Percentiles rank a stretch among this genome's conserved stretches.
Conservation (phyloP, 768 basidiomycete species). For the Basidioascus undulatus region DNA sequence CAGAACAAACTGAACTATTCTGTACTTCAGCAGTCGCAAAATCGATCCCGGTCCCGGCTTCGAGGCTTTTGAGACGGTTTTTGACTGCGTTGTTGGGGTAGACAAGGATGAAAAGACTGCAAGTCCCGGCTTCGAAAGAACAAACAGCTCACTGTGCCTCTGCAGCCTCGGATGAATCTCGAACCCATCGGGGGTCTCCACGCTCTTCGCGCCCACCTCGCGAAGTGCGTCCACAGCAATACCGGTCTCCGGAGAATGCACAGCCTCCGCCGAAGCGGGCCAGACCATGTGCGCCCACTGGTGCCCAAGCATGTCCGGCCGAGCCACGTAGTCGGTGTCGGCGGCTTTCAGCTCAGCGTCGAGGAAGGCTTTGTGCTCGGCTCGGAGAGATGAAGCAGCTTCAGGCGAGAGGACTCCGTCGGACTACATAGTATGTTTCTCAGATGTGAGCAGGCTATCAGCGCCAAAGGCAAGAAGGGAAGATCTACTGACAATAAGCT, state of each 20-base stretch:
- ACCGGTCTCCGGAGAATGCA: conserved; percentile 40
- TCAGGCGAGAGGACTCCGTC: conserved; percentile 31
- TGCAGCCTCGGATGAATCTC: conserved; percentile 58
- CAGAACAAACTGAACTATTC: background rate
- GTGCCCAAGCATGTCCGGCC: conserved; percentile 31
- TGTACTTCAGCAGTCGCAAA: conserved; percentile 72
- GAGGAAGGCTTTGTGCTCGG: conserved; percentile 35
- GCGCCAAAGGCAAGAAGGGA: too few relatives aligned
- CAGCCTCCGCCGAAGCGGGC: conserved; percentile 34
- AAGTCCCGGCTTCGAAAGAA: too few relatives aligned
- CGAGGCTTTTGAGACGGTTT: conserved; percentile 42
- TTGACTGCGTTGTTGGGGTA: too few relatives aligned
- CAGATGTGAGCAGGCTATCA: too few relatives aligned
- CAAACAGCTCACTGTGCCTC: too few relatives aligned
- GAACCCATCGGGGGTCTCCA: conserved; percentile 32
- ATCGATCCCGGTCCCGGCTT: conserved; percentile 47
- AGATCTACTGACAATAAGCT: conserved; percentile 34
- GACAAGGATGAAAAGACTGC: too few relatives aligned
- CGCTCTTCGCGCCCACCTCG: conserved; percentile 42
- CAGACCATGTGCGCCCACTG: conserved; percentile 43
- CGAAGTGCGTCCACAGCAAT: conserved; percentile 29
- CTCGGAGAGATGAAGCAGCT: conserved; percentile 29
- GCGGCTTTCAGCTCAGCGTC: conserved; percentile 33
- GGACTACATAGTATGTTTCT: conserved; percentile 20
- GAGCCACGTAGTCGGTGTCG: conserved; percentile 26